Evolutionary conservation across 768 basidiomycete species (phyloP), one percentile per base, ranked within the genome.

Genomic region (Phaeotremella fagi): DNA sequence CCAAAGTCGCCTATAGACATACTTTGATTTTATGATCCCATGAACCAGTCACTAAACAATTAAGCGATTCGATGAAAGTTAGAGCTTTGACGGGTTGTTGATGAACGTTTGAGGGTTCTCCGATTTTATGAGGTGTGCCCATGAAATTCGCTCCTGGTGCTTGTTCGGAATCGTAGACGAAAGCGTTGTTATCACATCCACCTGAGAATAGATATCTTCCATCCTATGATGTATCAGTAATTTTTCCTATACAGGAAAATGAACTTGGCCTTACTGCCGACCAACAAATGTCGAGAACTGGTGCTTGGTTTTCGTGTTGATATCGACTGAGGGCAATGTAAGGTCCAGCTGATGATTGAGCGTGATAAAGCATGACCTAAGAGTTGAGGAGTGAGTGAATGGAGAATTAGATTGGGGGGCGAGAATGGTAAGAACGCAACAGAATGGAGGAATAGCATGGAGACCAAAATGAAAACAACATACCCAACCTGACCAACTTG

Each of bases 11-110:
- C n/a, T n/a, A n/a, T 23, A 55, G 2, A 67, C 76, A 50, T 60
- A 91, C 92, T 80, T 91, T 94, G 70, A 98, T 76, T 1, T 89
- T 94, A 77, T 94, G 94, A 75, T 99, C 94, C 95, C 95, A 99
- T 48, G 90, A 90, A 9, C 91, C 95, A 1, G 94, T 97, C 12
- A 85, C 88, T 18, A 92, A 78, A 57, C 92, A 83, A 29, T 54
- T 57, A 22, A 58, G 55, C 16, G 57, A 58, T 57, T 91, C 86
- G 48, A 90, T 79, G 83, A 86, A 91, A 49, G 83, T 80, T 33
- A 90, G 84, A 53, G 82, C 83, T 73, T 85, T 88, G 65, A 94
- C 83, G 11, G 88, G 88, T 42, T 85, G 88, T 71, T 95, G 90
- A 58, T 97, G 91, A 44, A 95, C 85, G 70, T 92, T 90, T 2